Base-by-base conservation (phyloP, 352 stramenopile species). In the Globisporangium yorkense region DNA sequence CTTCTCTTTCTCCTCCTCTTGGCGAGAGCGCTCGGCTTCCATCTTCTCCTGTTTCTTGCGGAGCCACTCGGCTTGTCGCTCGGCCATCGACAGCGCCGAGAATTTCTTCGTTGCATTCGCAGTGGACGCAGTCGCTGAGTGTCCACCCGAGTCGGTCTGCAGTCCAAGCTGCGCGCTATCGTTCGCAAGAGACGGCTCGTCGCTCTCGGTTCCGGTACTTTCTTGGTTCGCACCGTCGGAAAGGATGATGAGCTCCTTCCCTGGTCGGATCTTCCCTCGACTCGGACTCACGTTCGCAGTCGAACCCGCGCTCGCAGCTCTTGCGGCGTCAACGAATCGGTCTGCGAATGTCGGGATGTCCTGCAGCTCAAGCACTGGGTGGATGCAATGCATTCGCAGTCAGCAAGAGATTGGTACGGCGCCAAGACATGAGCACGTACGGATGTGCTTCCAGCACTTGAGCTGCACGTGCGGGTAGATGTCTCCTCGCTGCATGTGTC, bases 371-470 rank as follows among this genome's bases (percentile, higher is more conserved):
- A 88, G 62, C 37, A 91, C 78, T 87, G 50, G 24, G 10, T 24
- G 27, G 15, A 37, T n/a, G 6, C 24, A 6, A 33, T 5, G 3
- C 37, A 18, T 18, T 43, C 35, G 35, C 35, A 41, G 35, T 43
- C 18, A 43, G 35, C 35, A 15, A 15, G 37, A 43, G 12, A 18
- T 5, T 12, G 13, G 13, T 43, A 43, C 5, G 12, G 37, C 12
- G 37, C 8, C 37, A 43, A 43, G 37, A 43, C 5, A 6, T 5
- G 37, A 41, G 35, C 0, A 58, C 71, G 37, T 75, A 87, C 77
- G 15, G 33, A 91, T 89, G 51, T 93, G 72, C 27, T 80, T 84
- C 84, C 80, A 93, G 60, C 84, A 93, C 57, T 89, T 89, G 64
- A 74, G 62, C 53, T 87, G 79, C 33, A 65, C 68, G 37, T 73